A percentile compares a stretch with the other conserved stretches of the same genome.
Conservation (phyloP, 2,329 filamentous ascomycete species). For the Aschersonia sp. region DNA sequence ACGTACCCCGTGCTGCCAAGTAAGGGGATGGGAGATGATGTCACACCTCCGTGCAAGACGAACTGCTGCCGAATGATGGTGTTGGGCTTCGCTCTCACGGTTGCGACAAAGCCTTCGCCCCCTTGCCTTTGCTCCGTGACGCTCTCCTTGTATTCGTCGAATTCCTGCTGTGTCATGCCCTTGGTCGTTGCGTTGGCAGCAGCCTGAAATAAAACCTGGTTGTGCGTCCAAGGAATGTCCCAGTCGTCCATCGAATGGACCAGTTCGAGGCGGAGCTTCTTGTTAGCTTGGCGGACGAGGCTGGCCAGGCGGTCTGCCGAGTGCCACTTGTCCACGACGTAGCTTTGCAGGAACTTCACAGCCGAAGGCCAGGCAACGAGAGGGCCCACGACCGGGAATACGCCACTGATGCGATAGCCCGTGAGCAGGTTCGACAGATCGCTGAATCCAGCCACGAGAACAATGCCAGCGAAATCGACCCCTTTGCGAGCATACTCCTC, state of each 20-base stretch:
- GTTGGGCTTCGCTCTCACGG: conserved; percentile 27
- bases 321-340: conserved; percentile 70
- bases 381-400: conserved; percentile 67
- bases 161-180: conserved; percentile 19
- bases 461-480: conserved; percentile 61
- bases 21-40: neutral
- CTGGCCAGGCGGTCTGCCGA: conserved; percentile 51
- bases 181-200: conserved; percentile 37
- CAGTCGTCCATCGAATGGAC: conserved; percentile 70
- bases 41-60: conserved; percentile 39
- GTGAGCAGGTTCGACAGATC: conserved; percentile 58
- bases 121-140: conserved; percentile 25
- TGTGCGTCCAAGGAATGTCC: conserved; percentile 67
- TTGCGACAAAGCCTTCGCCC: conserved; percentile 29
- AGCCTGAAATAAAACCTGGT: conserved; percentile 46
- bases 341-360: conserved; percentile 42
- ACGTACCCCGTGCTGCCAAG: neutral
- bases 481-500: conserved; percentile 50
- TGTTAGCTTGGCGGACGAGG: conserved; percentile 35
- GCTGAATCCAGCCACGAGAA: conserved; percentile 70
- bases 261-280: conserved; percentile 49
- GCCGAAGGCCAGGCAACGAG: conserved; percentile 52
- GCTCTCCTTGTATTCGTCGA: conserved; percentile 29
- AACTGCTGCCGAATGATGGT: conserved; percentile 39
- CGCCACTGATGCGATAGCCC: conserved; percentile 64